Base-by-base conservation (phyloP, 371 early-diverging fungal species). In the Lichtheimia ornata region DNA sequence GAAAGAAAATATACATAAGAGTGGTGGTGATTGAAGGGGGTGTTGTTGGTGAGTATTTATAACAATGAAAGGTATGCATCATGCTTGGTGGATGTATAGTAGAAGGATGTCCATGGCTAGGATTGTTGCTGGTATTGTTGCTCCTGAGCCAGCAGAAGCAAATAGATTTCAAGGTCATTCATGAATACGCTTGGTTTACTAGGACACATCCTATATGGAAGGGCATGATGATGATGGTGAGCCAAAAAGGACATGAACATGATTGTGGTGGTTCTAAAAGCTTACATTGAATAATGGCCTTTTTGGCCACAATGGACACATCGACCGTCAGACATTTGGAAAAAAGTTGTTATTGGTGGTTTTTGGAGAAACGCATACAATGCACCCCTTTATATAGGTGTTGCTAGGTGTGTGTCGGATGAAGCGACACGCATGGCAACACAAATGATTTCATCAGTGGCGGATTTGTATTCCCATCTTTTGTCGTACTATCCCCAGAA, bases 271-370 rank as follows among this genome's bases (percentile, higher is more conserved):
- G 24, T 22, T 28, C 47, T 4, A 24, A 17, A 27, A 56, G 63
- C 74, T 64, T 77, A 77, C 77, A 77, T 74, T 17, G 74, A 74
- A 53, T 77, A 77, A 58, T 77, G 78, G 35, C 78, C 78, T 59
- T 72, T 74, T 67, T 71, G 66, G 62, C 74, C 78, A 67, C 74
- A 77, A 54, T 77, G 78, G 56, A 77, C 72, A 56, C 78, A 77
- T 56, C 78, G 70, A 35, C 35, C 35, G 11, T 35, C 35, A 35
- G 35, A 35, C 35, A 35, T 35, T 35, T 5, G 28, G 28, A 28
- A 4, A 28, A 4, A 9, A 35, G 35, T 35, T 35, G 35, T 35
- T 35, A 35, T 35, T 35, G 6, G 35, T 2, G 2, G 11, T 9
- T 35, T 9, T 35, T 35, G 11, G 35, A 6, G 35, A 35, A 35